A percentile compares a stretch with the other conserved stretches of the same genome.
Evolutionary conservation across 1,284 basidiomycete genomes (phyloP).

Genomic region (Cryptococcus jaspeensis): DNA sequence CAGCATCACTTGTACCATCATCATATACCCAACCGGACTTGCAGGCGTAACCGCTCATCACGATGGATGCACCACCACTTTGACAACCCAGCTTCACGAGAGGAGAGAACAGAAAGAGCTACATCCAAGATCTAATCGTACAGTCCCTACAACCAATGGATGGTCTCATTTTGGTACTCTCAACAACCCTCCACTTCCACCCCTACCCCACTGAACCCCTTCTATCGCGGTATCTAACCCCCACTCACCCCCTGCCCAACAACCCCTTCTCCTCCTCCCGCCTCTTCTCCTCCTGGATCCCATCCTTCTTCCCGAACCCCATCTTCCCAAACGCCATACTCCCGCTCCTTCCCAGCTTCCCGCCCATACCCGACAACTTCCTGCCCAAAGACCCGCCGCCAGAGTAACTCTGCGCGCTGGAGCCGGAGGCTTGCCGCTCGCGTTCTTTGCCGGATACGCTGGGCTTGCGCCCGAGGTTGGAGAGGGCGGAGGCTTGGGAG

Average conservation of each 20-base stretch:
- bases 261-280: constrained; percentile 16
- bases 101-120: no score
- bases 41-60: no score
- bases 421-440: constrained; percentile 5
- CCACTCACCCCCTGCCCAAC: constrained; percentile 2
- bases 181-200: background rate
- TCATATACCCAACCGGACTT: no score
- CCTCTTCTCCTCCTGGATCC: constrained; percentile 16
- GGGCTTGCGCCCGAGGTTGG: constrained; percentile 13
- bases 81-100: no score
- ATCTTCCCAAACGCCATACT: constrained; percentile 42
- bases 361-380: constrained; percentile 35
- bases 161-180: background rate
- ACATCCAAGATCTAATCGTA: background rate
- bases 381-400: constrained; percentile 28
- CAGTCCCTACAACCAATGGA: background rate
- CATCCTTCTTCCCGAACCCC: constrained; percentile 38
- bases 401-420: constrained; percentile 13
- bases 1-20: no score
- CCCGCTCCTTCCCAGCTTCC: constrained; percentile 37
- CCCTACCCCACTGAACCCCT: no score
- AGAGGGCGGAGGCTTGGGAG: constrained; percentile 4
- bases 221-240: background rate
- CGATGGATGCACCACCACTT: no score
- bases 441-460: constrained; percentile 8